These are phyloP conservation scores for Botrytis paeoniae DNA, from an alignment of 2,329 filamentous ascomycete species.

Conservation along the genomic window DNA sequence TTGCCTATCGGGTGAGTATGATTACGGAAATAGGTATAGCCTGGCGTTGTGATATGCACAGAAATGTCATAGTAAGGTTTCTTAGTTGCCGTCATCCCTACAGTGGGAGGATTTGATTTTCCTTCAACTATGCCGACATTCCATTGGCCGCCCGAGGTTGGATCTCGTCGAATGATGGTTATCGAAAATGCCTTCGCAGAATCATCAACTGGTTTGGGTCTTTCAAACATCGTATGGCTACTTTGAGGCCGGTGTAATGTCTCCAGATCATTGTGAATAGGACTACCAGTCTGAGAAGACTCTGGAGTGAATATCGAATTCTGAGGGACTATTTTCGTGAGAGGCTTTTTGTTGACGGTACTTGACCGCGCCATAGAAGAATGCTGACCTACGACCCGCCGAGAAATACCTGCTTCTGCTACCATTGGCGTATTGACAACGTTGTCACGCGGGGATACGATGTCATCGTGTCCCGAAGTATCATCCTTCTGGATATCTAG, in stretches of 20 bases:
- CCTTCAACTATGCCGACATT: constrained; percentile 65
- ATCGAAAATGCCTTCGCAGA: constrained; percentile 32
- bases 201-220: constrained; percentile 5
- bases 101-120: constrained; percentile 17
- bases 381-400: constrained; percentile 23
- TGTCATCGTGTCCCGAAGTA: not conserved
- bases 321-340: constrained; percentile 23
- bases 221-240: constrained; percentile 18
- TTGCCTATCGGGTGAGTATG: constrained; percentile 11
- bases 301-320: not conserved
- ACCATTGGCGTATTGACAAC: constrained; percentile 10
- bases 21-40: constrained; percentile 36
- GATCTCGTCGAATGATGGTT: constrained; percentile 70
- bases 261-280: not conserved
- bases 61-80: constrained; percentile 40
- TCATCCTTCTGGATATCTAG: constrained; percentile 11
- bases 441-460: not conserved
- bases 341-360: constrained; percentile 23
- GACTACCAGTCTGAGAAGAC: not conserved
- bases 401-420: constrained; percentile 27
- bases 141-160: constrained; percentile 67
- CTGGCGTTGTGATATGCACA: constrained; percentile 36
- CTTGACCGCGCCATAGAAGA: constrained; percentile 18
- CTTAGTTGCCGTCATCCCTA: constrained; percentile 36
- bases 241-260: constrained; percentile 6